Base-by-base conservation (phyloP, 257 asterid species). In the Vinca minor region DNA sequence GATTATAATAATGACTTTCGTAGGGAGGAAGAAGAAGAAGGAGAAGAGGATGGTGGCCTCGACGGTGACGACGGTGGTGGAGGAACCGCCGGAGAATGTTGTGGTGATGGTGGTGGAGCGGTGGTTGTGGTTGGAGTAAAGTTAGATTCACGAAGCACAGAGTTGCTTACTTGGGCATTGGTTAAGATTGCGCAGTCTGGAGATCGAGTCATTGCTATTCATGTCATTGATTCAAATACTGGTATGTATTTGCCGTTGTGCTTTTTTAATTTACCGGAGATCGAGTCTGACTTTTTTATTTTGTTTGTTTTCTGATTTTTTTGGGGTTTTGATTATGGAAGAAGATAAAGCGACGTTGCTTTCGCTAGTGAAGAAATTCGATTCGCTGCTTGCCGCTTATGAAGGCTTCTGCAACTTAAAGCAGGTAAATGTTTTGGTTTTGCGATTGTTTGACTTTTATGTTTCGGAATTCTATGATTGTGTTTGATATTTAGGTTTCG, bases 401-500 rank as follows among this genome's bases (percentile, higher is more conserved):
- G 88, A 90, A 69, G 95, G 97, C 55, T 87, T 90, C 84, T 90
- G 97, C 68, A 84, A 79, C 73, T 79, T 90, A 36, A 90, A 82
- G 69, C 90, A 90, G 97, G 97, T 90, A 48, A 18, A 36, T 34
- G 60, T 54, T 59, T 64, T 15, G n/a, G n/a, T n/a, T n/a, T 38
- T 68, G 11, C 60, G 8, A 15, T 62, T 31, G 21, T 57, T 29
- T 4, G 48, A 10, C 26, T 36, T 28, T 32, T 32, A 13, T 1
- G 20, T 60, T 60, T 69, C 1, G 18, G 49, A 44, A 23, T 59
- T 35, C 26, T n/a, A 31, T 73, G 62, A 55, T 21, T 18, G 44
- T 31, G 4, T 31, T 39, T 12, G 32, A 8, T 58, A 7, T 45
- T 47, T 38, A 38, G 45, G 54, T 15, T 39, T 4, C 49, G 36